Evolutionary conservation across 2,329 filamentous ascomycete genomes (phyloP).

Genomic region (Tympanopsis confertula): DNA sequence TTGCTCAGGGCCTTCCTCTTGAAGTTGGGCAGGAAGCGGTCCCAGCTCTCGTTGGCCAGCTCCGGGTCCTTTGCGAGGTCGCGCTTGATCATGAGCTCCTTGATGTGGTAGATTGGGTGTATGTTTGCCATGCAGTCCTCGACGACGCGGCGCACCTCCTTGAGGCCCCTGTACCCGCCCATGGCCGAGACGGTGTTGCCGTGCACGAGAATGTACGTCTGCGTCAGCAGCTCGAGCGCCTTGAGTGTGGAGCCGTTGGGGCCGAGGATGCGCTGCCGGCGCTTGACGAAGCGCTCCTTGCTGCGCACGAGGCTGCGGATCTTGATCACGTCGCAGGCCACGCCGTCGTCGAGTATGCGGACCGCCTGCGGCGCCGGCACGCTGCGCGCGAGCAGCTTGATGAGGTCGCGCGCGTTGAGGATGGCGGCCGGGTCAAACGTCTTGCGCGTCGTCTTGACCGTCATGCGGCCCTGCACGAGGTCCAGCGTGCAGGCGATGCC

Average conservation of each 20-base stretch:
- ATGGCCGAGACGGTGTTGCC: conserved; percentile 90
- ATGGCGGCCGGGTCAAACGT: conserved; percentile 88
- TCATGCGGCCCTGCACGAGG: conserved; percentile 92
- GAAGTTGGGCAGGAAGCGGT: conserved; percentile 95
- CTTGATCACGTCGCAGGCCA: conserved; percentile 93
- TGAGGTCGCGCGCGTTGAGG: conserved; percentile 83
- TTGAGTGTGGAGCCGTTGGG: conserved; percentile 88
- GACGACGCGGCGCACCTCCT: conserved; percentile 79
- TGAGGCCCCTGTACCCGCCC: conserved; percentile 85
- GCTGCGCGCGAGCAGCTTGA: conserved; percentile 81
- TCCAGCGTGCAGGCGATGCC: conserved; percentile 88
- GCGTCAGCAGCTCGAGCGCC: conserved; percentile 80
- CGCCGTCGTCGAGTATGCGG: conserved; percentile 84
- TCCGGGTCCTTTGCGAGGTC: conserved; percentile 84
- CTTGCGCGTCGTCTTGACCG: conserved; percentile 84
- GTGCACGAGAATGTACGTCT: conserved; percentile 88
- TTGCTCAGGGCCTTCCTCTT: conserved; percentile 86
- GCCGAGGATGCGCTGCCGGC: conserved; percentile 82
- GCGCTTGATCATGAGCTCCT: conserved; percentile 86
- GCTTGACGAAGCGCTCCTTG: conserved; percentile 91
- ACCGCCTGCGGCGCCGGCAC: conserved; percentile 88
- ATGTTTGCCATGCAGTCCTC: conserved; percentile 96
- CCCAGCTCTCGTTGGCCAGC: conserved; percentile 82
- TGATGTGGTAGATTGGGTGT: conserved; percentile 83
- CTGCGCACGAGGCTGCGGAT: conserved; percentile 81